Percentiles rank a stretch among this genome's conserved stretches.
Evolutionary conservation across 257 asterid genomes (phyloP).

Genomic region (Fraxinus americana): DNA sequence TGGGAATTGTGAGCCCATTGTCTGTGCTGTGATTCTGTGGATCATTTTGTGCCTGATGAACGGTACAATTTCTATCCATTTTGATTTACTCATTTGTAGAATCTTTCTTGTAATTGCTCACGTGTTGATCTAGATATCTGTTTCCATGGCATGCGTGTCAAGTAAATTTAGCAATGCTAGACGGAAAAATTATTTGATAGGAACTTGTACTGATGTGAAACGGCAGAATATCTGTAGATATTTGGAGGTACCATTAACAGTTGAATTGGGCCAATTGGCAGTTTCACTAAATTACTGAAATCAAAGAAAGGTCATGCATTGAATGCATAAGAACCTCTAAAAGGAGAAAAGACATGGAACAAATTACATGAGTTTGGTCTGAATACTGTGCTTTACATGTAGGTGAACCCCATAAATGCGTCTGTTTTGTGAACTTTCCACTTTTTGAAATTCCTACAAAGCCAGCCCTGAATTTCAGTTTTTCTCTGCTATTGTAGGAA

Average conservation of each 20-base stretch:
- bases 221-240: neutral
- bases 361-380: too few relatives aligned
- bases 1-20: conserved; percentile 90
- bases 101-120: conserved; percentile 1
- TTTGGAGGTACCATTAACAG: neutral
- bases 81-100: conserved; percentile 1
- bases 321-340: too few relatives aligned
- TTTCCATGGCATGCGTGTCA: conserved; percentile 15
- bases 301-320: too few relatives aligned
- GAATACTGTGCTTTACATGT: too few relatives aligned
- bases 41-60: conserved; percentile 73
- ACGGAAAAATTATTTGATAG: neutral
- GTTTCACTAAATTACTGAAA: too few relatives aligned
- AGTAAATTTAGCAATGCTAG: neutral
- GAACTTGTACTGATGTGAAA: neutral
- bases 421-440: too few relatives aligned
- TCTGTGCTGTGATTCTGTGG: conserved; percentile 90
- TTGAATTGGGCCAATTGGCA: too few relatives aligned
- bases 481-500: too few relatives aligned
- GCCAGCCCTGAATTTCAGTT: too few relatives aligned
- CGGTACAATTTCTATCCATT: conserved; percentile 49
- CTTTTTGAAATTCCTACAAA: too few relatives aligned
- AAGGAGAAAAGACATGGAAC: too few relatives aligned
- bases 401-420: too few relatives aligned
- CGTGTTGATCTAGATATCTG: conserved; percentile 14